Conservation (phyloP, 2,329 filamentous ascomycete genomes). For the Diplodia seriata region DNA sequence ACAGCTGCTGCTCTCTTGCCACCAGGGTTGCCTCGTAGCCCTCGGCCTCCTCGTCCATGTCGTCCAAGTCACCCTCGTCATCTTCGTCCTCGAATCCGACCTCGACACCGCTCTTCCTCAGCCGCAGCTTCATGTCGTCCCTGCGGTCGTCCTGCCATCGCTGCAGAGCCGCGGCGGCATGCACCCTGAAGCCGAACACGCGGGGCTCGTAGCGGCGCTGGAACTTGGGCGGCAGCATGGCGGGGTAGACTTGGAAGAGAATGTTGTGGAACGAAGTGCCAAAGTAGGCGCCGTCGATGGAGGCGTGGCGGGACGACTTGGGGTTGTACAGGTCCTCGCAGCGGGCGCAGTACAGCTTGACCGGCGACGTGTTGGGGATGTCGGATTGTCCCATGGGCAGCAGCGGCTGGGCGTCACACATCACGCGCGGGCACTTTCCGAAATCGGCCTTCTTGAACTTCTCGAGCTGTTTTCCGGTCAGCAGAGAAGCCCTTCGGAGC, state of each 20-base stretch:
- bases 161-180: constrained; percentile 83
- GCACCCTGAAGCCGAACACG: constrained; percentile 95
- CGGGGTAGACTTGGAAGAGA: constrained; percentile 96
- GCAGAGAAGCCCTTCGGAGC: neutral
- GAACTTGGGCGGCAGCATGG: constrained; percentile 85
- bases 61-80: constrained; percentile 68
- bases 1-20: constrained; percentile 25
- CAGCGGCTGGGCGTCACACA: constrained; percentile 91
- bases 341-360: constrained; percentile 95
- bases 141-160: constrained; percentile 88
- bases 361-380: constrained; percentile 82
- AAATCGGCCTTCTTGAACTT: constrained; percentile 99
- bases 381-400: constrained; percentile 95
- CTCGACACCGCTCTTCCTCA: constrained; percentile 73
- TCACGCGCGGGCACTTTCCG: constrained; percentile 94
- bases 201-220: constrained; percentile 85
- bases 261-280: constrained; percentile 99
- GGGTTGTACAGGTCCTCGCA: constrained; percentile 99
- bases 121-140: constrained; percentile 79
- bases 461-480: constrained; percentile 70
- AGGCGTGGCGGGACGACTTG: constrained; percentile 92
- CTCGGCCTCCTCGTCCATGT: constrained; percentile 55
- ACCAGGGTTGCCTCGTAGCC: constrained; percentile 35
- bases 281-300: constrained; percentile 97
- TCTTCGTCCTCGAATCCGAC: constrained; percentile 76